Percentiles rank a stretch among this genome's conserved stretches.
Conservation (phyloP, 1,284 basidiomycete genomes). For the Trichosporon faecale region DNA sequence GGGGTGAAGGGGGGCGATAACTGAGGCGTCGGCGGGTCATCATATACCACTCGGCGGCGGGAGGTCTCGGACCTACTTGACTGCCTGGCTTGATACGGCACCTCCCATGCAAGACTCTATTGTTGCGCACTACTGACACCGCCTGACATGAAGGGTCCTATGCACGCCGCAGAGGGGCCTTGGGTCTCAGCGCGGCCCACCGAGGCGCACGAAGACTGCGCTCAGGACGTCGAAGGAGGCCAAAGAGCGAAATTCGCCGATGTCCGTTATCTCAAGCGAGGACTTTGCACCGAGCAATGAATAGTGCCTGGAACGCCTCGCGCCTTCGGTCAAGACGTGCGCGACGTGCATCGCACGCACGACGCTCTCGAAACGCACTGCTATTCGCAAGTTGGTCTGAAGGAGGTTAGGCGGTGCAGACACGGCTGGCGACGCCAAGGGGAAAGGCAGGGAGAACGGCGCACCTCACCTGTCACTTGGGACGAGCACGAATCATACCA, state of each 20-base stretch:
- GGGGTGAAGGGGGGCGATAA: neutral
- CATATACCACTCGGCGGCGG: neutral
- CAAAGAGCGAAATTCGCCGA: neutral
- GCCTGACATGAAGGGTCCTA: neutral
- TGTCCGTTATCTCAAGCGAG: neutral
- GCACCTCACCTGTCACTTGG: neutral
- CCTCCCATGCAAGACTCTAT: neutral
- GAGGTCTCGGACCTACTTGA: neutral
- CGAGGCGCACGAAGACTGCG: neutral
- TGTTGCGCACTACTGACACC: neutral
- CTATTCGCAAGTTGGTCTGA: neutral
- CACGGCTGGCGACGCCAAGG: neutral
- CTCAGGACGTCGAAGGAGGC: neutral
- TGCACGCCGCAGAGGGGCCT: neutral
- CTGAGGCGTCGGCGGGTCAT: neutral
- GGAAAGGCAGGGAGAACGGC: neutral
- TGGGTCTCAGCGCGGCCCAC: neutral
- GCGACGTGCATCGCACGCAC: no score
- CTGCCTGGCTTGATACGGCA: no score
- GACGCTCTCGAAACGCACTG: neutral
- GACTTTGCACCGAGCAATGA: neutral
- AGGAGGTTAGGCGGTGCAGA: neutral
- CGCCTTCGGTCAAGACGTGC: neutral
- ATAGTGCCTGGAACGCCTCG: conserved; percentile 4
- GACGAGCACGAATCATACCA: neutral